Evolutionary conservation across 441 rosid genomes (phyloP), one percentile per base, ranked within the genome.

Genomic region (Oxalis stricta): DNA sequence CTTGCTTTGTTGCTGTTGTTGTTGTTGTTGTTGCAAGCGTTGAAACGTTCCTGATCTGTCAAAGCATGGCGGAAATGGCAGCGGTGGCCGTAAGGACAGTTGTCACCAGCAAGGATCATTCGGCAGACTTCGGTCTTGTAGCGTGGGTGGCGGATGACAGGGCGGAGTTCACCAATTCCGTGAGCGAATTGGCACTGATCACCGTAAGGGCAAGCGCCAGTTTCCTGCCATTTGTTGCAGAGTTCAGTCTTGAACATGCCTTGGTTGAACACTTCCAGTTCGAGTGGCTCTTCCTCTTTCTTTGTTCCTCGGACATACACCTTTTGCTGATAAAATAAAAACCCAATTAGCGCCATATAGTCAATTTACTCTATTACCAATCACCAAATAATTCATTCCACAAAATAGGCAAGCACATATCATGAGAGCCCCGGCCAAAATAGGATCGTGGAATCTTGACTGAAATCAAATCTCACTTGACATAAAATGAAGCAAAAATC

Each of bases 181-280:
- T 78, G 86, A 41, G 86, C 86, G 53, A 75, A 78, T 38, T 75
- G 79, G 68, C 86, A 75, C 43, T 75, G 67, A 18, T 72, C 67
- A 22, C 75, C 77, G n/a, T 75, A 78, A 18, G 82, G 77, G 50
- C 86, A 78, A n/a, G 73, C 33, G 5, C 82, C 79, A 1, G 77
- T 78, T 60, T 72, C 77, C 56, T 72, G 86, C 86, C 82, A 78
- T 56, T 78, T 78, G 73, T 78, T 72, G 75, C 82, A 75, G 11
- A 78, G 62, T 53, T 78, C 86, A 9, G 86, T 78, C 72, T 70
- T 75, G 60, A 48, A 48, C 82, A 72, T 72, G 44, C 86, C 86
- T 63, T 72, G 77, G 53, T 65, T 63, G 64, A 60, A 75, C 40
- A 68, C 82, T 47, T 78, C 73, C 39, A 75, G 71, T 41, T 75